Conservation (phyloP, 2,329 filamentous ascomycete species). For the Didymella sp. region DNA sequence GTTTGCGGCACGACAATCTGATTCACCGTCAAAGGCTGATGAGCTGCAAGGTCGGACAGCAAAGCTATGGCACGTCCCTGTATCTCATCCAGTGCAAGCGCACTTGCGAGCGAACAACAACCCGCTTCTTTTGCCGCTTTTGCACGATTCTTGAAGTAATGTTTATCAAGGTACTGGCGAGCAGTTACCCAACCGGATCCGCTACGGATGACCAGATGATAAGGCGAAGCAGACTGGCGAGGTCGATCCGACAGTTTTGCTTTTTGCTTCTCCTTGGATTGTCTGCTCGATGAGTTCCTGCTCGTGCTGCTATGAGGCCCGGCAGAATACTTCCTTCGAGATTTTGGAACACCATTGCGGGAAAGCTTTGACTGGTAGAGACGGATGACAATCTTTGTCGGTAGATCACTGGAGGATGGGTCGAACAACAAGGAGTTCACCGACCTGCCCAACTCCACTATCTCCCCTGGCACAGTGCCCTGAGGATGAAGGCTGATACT, state of each 20-base stretch:
- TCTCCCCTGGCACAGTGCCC: constrained; percentile 10
- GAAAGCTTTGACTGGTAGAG: constrained; percentile 33
- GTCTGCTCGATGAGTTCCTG: no score
- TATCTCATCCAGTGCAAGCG: neutral
- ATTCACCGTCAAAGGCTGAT: neutral
- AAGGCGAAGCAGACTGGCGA: constrained; percentile 17
- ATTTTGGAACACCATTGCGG: neutral
- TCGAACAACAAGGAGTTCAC: constrained; percentile 37
- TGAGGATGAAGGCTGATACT: constrained; percentile 31
- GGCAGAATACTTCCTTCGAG: neutral
- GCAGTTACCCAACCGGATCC: constrained; percentile 43
- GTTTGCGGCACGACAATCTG: neutral
- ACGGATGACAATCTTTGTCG: constrained; percentile 33
- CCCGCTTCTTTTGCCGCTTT: neutral
- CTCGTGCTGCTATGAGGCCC: neutral
- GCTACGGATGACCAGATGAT: constrained; percentile 37
- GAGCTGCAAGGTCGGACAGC: neutral
- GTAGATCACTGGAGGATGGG: constrained; percentile 20
- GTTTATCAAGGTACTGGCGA: constrained; percentile 38
- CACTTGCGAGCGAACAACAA: neutral
- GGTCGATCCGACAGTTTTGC: neutral
- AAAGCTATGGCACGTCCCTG: neutral
- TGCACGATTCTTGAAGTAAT: constrained; percentile 30
- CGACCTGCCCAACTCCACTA: constrained; percentile 34
- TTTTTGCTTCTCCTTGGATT: neutral